Conservation (phyloP, 1,139 yeast species). For the Suhomyces guaymorum region DNA sequence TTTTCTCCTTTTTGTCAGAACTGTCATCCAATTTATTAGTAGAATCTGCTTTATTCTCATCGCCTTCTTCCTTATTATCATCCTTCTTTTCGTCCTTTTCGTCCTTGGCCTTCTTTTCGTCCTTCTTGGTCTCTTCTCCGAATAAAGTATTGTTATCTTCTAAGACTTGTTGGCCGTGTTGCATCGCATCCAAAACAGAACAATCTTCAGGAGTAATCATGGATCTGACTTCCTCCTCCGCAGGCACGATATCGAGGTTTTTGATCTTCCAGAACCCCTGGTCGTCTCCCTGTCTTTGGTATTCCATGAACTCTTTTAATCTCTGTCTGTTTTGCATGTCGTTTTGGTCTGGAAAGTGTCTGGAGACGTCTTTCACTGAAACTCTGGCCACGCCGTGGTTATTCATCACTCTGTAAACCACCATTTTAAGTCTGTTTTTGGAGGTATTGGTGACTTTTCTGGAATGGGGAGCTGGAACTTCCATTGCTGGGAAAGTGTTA, state of each 20-base stretch:
- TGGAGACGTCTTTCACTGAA: slow-evolving; percentile 82
- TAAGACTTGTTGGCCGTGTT: slow-evolving; percentile 80
- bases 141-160: slow-evolving; percentile 68
- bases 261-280: slow-evolving; percentile 96
- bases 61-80: slow-evolving; percentile 36
- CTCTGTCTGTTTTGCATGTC: slow-evolving; percentile 97
- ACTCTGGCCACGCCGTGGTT: slow-evolving; percentile 73
- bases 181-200: slow-evolving; percentile 86
- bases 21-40: slow-evolving; percentile 24
- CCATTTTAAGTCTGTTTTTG: slow-evolving; percentile 89
- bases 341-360: slow-evolving; percentile 94
- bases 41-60: slow-evolving; percentile 18
- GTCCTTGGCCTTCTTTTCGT: slow-evolving; percentile 21
- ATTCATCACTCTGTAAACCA: slow-evolving; percentile 85
- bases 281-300: slow-evolving; percentile 91
- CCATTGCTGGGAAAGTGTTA: slow-evolving; percentile 89
- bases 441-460: slow-evolving; percentile 93
- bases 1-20: slow-evolving; percentile 24
- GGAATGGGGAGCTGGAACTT: slow-evolving; percentile 97
- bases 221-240: slow-evolving; percentile 75
- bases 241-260: slow-evolving; percentile 63
- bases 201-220: slow-evolving; percentile 94
- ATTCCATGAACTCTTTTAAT: slow-evolving; percentile 96
- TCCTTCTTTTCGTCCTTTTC: slow-evolving; percentile 19
- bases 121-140: slow-evolving; percentile 32